Conservation (phyloP, 331 rosid genomes). For the Prunus yedoensis region DNA sequence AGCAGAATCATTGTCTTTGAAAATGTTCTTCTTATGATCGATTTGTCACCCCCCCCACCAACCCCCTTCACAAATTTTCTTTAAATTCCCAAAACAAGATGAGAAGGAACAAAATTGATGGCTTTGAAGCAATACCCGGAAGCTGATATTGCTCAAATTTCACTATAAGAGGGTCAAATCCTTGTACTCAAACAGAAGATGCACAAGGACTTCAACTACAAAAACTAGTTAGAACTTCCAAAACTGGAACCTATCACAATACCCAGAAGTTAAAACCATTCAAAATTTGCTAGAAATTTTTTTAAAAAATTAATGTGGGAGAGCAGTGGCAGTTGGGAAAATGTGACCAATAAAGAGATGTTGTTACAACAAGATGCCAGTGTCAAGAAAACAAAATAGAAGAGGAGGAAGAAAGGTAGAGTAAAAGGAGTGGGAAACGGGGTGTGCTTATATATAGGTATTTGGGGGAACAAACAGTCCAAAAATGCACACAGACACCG, state of each 20-base stretch:
- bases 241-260: constrained; percentile 35
- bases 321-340: background rate
- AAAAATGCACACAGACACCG: constrained; percentile 54
- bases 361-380: constrained; percentile 4
- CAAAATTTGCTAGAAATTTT: background rate
- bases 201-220: background rate
- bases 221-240: constrained; percentile 16
- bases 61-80: constrained; percentile 15
- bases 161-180: constrained; percentile 9
- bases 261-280: constrained; percentile 29
- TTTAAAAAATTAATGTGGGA: background rate
- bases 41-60: constrained; percentile 37
- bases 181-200: constrained; percentile 4
- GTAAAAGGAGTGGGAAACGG: constrained; percentile 43
- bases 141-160: constrained; percentile 24
- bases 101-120: constrained; percentile 1
- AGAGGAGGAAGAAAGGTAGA: constrained; percentile 32
- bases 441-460: constrained; percentile 40
- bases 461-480: constrained; percentile 40
- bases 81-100: constrained; percentile 15
- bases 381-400: constrained; percentile 9
- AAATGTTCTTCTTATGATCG: constrained; percentile 20
- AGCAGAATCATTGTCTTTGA: constrained; percentile 72
- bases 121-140: constrained; percentile 26
- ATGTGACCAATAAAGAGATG: constrained; percentile 15